Conservation (phyloP, 495 filamentous ascomycete species). For the Aspergillus incahuasiensis region DNA sequence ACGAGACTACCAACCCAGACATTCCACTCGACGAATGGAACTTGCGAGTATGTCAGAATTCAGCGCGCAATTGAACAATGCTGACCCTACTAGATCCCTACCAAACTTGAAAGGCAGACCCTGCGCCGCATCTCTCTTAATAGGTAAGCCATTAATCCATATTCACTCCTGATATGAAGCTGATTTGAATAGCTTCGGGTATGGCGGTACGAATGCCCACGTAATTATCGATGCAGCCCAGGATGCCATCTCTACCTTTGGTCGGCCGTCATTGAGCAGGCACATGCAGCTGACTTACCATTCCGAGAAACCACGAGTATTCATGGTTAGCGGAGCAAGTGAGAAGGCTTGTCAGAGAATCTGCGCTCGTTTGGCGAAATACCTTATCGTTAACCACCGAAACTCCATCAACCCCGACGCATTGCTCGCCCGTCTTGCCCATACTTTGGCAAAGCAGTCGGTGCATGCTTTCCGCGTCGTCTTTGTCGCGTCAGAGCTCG, state of each 20-base stretch:
- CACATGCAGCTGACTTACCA: conserved; percentile 4
- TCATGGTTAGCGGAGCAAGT: conserved; percentile 7
- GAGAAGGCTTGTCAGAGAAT: conserved; percentile 10
- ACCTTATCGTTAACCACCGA: conserved; percentile 5
- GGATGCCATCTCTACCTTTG: conserved; percentile 5
- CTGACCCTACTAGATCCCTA: conserved; percentile 1
- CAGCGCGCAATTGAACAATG: neutral
- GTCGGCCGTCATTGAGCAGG: conserved; percentile 1
- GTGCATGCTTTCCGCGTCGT: conserved; percentile 5
- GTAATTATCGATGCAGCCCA: conserved; percentile 12
- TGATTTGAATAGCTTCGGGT: conserved; percentile 9
- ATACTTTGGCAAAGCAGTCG: conserved; percentile 7
- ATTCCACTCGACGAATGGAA: conserved; percentile 26
- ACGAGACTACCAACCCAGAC: conserved; percentile 16
- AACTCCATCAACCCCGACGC: conserved; percentile 4
- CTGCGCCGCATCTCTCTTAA: conserved; percentile 8
- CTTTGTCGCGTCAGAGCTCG: conserved; percentile 4
- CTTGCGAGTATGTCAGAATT: conserved; percentile 6
- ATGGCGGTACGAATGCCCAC: conserved; percentile 15
- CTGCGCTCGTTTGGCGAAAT: conserved; percentile 4
- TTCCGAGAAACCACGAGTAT: conserved; percentile 7
- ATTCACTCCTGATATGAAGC: neutral
- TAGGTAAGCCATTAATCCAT: neutral
- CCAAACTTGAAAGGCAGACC: conserved; percentile 7
- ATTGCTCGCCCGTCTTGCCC: conserved; percentile 4